Conservation (phyloP, 2,329 filamentous ascomycete species). For the Calonectria pauciramosa region DNA sequence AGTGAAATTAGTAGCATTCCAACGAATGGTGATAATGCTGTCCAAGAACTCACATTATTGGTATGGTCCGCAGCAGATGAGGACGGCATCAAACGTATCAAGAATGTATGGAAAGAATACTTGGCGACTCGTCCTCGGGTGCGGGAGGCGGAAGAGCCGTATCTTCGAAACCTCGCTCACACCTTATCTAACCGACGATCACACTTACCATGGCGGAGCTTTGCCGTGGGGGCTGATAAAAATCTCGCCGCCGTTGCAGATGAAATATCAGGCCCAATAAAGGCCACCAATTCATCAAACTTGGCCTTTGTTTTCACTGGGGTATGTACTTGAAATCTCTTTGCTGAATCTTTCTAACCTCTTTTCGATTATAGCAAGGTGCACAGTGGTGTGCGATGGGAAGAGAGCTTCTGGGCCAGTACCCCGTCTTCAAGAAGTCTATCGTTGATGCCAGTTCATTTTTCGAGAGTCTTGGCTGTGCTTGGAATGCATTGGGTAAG, state of each 20-base stretch:
- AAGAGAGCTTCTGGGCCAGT: slow-evolving; percentile 36
- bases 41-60: neutral
- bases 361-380: slow-evolving; percentile 42
- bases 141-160: neutral
- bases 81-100: neutral
- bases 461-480: slow-evolving; percentile 46
- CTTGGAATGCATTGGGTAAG: slow-evolving; percentile 35
- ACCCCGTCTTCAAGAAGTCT: slow-evolving; percentile 14
- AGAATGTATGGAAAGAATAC: neutral
- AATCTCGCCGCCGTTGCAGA: neutral
- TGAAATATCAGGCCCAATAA: neutral
- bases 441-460: neutral
- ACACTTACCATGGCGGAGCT: neutral
- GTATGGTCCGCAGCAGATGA: neutral
- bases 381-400: slow-evolving; percentile 52
- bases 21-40: no score
- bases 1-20: no score
- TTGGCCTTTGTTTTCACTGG: slow-evolving; percentile 47
- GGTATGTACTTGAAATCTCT: neutral
- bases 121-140: neutral
- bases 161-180: neutral
- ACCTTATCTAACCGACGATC: neutral
- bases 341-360: neutral
- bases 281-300: neutral
- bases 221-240: neutral